Evolutionary conservation across 306 rosid genomes (phyloP), one percentile per base, ranked within the genome.

Genomic region (Calophaca sinica): DNA sequence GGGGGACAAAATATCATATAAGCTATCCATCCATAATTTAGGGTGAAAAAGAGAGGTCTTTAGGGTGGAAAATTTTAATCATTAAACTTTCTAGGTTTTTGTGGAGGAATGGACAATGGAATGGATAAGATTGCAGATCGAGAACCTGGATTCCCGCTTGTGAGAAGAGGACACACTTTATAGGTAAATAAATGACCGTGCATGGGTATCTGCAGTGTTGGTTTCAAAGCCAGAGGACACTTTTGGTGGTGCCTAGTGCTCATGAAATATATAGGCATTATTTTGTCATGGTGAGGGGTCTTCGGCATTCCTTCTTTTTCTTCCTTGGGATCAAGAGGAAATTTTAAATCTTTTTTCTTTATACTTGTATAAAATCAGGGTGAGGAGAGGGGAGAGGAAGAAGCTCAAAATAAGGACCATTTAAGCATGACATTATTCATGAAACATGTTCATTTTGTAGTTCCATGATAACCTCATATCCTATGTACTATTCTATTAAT

Each of bases 251-350:
- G 84, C 74, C 70, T 84, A 62, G 73, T 68, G 65, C 78, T 68
- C 79, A 35, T 51, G 82, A 71, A 67, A 64, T 55, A 70, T 73
- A 20, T 76, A 75, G 77, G 62, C 73, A 49, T 84, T 84, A 35
- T 81, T 71, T 55, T 74, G 38, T 63, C 48, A 72, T 70, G 83
- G 84, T 75, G 87, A 87, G 87, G 89, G 84, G 84, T 58, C 83
- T 64, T 80, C 57, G 71, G 36, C 73, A 78, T 65, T 74, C 46
- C 70, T 76, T 72, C 45, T 42, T 13, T 81, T 62, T 72, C 59
- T 32, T 42, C 54, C 26, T 46, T 65, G 48, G 72, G 84, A 66
- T 69, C 48, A 66, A 55, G 58, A 75, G 75, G 81, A 41, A 63
- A 29, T 45, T 61, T 41, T 68, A 26, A 29, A 52, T 52, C 52